Conservation (phyloP, 2,329 filamentous ascomycete species). For the Graphilbum ipis-grandicollis region DNA sequence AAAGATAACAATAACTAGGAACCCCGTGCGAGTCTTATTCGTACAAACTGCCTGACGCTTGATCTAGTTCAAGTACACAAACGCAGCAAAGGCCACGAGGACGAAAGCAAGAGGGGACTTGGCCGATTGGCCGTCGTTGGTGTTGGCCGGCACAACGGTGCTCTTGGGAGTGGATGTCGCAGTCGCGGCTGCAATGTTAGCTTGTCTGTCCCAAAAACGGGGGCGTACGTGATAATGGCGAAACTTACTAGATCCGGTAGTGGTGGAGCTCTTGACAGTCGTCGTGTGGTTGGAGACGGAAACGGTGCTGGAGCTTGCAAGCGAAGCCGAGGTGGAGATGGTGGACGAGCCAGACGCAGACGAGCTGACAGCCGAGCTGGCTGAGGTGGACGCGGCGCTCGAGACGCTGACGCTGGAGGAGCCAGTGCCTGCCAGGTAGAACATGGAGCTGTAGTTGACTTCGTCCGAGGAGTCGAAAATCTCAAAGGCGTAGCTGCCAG, state of each 20-base stretch:
- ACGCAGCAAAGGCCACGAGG: conserved; percentile 20
- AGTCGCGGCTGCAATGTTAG: conserved; percentile 5
- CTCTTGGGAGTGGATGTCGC: conserved; percentile 8
- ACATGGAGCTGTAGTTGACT: conserved; percentile 27
- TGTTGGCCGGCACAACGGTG: conserved; percentile 12
- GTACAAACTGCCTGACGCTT: not conserved
- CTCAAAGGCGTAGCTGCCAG: conserved; percentile 26
- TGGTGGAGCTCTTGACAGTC: not conserved
- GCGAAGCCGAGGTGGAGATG: conserved; percentile 1
- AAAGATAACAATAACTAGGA: not conserved
- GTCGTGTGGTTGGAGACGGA: conserved; percentile 1
- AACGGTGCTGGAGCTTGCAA: not conserved
- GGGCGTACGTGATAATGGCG: too few relatives aligned
- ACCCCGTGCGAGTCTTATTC: too few relatives aligned
- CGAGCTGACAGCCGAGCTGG: conserved; percentile 11
- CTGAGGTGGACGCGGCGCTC: conserved; percentile 7
- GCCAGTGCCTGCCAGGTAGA: conserved; percentile 13
- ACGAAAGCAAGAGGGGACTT: conserved; percentile 23
- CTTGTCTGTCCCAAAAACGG: too few relatives aligned
- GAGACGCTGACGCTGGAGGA: conserved; percentile 7
- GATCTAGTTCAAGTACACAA: conserved; percentile 24
- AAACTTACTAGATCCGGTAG: conserved; percentile 4
- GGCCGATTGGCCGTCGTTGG: conserved; percentile 19
- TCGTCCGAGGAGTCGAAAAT: conserved; percentile 20
- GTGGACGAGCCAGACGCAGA: conserved; percentile 1